These are phyloP conservation scores for Emericellopsis atlantica DNA, from an alignment of 2,329 filamentous ascomycete genomes.

Conservation along the genomic window DNA sequence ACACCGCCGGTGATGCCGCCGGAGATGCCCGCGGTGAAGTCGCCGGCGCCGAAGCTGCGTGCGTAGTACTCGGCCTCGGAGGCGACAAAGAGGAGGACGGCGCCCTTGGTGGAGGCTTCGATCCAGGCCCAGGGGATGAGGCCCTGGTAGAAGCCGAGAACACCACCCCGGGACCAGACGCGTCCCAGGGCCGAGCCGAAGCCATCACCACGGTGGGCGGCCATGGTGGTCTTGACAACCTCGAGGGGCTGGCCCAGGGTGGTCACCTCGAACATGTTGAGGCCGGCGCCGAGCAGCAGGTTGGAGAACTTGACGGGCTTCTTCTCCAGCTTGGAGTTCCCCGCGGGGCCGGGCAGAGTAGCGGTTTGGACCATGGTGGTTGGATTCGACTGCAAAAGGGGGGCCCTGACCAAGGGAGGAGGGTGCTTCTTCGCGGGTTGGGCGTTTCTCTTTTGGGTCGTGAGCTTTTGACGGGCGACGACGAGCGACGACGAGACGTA, in stretches of 20 bases:
- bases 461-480: neutral
- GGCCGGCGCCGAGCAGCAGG: constrained; percentile 80
- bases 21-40: constrained; percentile 79
- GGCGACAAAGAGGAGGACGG: constrained; percentile 96
- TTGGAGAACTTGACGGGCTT: constrained; percentile 99
- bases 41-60: constrained; percentile 65
- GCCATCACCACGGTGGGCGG: constrained; percentile 83
- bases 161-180: constrained; percentile 89
- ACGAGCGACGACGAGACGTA: constrained; percentile 7
- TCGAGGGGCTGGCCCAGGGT: constrained; percentile 71
- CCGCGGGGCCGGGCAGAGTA: constrained; percentile 36
- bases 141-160: constrained; percentile 96
- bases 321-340: constrained; percentile 65
- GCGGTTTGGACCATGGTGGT: constrained; percentile 47
- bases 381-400: constrained; percentile 30
- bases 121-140: constrained; percentile 99
- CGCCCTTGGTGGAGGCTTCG: constrained; percentile 98
- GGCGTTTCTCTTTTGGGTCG: neutral
- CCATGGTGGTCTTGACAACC: constrained; percentile 99
- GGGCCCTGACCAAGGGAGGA: constrained; percentile 98
- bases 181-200: constrained; percentile 70
- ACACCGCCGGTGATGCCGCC: constrained; percentile 92
- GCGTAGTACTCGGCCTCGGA: constrained; percentile 97
- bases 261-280: constrained; percentile 88
- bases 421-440: constrained; percentile 67